Conservation (phyloP, 345 rosid species). For the Abelmoschus esculentus region DNA sequence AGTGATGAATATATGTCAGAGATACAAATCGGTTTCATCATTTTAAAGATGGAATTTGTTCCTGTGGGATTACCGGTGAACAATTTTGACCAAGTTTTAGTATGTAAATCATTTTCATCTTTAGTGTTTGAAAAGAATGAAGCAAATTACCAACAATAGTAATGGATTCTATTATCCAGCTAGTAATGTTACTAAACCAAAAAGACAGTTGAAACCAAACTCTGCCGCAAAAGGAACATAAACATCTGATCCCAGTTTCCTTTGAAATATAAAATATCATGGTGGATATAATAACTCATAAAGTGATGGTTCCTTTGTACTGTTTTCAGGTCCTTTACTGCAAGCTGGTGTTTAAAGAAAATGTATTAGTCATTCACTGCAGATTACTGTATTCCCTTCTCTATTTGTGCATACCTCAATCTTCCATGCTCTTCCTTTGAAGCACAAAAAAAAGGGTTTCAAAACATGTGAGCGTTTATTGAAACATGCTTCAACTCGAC, state of each 20-base stretch:
- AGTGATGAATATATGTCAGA: conserved; percentile 28
- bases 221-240: not conserved
- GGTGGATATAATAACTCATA: conserved; percentile 20
- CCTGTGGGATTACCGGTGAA: conserved; percentile 60
- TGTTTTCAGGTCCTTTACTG: conserved; percentile 1
- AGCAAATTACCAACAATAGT: not conserved
- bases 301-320: not conserved
- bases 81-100: not conserved
- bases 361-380: not conserved
- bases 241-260: not conserved
- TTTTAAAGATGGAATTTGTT: conserved; percentile 46
- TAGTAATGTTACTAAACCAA: not conserved
- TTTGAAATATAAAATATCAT: conserved; percentile 13
- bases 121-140: conserved; percentile 16
- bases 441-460: conserved; percentile 10
- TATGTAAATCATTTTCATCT: not conserved
- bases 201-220: not conserved
- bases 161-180: conserved; percentile 14
- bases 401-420: conserved; percentile 10
- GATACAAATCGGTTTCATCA: conserved; percentile 57
- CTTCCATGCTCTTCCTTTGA: conserved; percentile 3
- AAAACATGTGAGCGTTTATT: not conserved
- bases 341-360: not conserved
- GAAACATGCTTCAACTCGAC: not conserved
- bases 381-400: not conserved